Percentiles rank a stretch among this genome's conserved stretches.
These are phyloP conservation scores for Aspergillus eucalypticola DNA, from an alignment of 2,329 filamentous ascomycete genomes.

Conservation along the genomic window DNA sequence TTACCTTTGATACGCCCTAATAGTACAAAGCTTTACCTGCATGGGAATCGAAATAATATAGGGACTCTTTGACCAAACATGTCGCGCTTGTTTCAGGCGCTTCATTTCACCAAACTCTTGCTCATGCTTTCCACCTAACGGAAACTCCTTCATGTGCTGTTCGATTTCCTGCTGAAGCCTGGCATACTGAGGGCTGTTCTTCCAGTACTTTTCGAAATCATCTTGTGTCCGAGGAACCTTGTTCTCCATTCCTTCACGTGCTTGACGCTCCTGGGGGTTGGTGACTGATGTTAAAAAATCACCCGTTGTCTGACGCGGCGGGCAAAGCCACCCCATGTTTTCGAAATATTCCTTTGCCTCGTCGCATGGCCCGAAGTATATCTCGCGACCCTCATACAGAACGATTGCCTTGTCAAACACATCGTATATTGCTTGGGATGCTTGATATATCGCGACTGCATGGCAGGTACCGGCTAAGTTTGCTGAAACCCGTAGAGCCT, in stretches of 20 bases:
- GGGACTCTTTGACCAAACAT: conserved; percentile 51
- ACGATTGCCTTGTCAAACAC: conserved; percentile 75
- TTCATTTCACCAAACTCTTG: conserved; percentile 36
- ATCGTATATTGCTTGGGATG: conserved; percentile 55
- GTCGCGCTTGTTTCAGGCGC: conserved; percentile 38
- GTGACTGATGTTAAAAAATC: conserved; percentile 72
- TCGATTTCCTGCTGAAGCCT: conserved; percentile 38
- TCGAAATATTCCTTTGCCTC: conserved; percentile 67
- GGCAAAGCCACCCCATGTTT: conserved; percentile 68
- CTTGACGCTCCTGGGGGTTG: conserved; percentile 60
- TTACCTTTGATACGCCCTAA: conserved; percentile 72
- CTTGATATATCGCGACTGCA: conserved; percentile 61
- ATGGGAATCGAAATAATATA: conserved; percentile 76
- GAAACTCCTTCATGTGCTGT: conserved; percentile 34
- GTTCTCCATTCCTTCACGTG: conserved; percentile 60
- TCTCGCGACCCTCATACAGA: conserved; percentile 74
- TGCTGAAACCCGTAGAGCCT: conserved; percentile 53
- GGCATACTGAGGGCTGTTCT: conserved; percentile 36
- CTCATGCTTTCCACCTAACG: conserved; percentile 33
- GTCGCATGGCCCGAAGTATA: conserved; percentile 68
- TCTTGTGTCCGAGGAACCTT: conserved; percentile 66
- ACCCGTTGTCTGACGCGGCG: conserved; percentile 65
- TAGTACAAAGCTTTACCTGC: conserved; percentile 78
- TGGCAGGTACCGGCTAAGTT: conserved; percentile 53
- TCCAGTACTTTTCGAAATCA: conserved; percentile 62